Conservation (phyloP, 192 early-diverging fungal genomes). For the Radiomyces spectabilis region DNA sequence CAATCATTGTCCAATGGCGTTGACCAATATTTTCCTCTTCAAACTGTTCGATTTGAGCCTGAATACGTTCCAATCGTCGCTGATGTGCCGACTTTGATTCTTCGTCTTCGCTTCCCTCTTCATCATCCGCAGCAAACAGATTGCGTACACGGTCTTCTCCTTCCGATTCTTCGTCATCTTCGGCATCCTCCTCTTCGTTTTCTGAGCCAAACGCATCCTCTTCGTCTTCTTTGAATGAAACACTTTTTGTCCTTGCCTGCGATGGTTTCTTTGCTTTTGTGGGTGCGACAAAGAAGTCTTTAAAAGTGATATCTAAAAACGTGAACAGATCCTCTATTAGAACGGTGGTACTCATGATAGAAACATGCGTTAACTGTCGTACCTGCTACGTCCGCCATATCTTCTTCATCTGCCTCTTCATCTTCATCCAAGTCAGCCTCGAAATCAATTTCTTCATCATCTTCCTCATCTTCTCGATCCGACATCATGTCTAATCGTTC, state of each 20-base stretch:
- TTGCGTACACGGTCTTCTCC: slow-evolving; percentile 33
- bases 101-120: slow-evolving; percentile 38
- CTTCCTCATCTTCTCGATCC: slow-evolving; percentile 48
- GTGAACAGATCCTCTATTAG: too few species aligned
- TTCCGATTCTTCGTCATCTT: slow-evolving; percentile 29
- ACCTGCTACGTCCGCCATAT: slow-evolving; percentile 41
- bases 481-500: slow-evolving; percentile 54
- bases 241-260: slow-evolving; percentile 32
- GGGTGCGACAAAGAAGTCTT: slow-evolving; percentile 79
- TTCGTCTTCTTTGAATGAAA: slow-evolving; percentile 40
- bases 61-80: slow-evolving; percentile 62
- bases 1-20: slow-evolving; percentile 86
- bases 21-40: slow-evolving; percentile 78
- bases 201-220: slow-evolving; percentile 24
- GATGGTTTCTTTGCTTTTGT: slow-evolving; percentile 26
- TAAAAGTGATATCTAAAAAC: slow-evolving; percentile 66
- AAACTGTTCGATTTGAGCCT: slow-evolving; percentile 68
- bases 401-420: slow-evolving; percentile 55
- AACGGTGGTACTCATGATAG: too few species aligned
- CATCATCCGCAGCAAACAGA: slow-evolving; percentile 51
- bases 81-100: slow-evolving; percentile 66
- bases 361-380: neutral
- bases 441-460: slow-evolving; percentile 64
- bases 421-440: slow-evolving; percentile 55
- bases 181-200: slow-evolving; percentile 32